Percentiles rank a stretch among this genome's conserved stretches.
Evolutionary conservation across 352 stramenopile genomes (phyloP).

Genomic region (Globisporangium sylvaticum): DNA sequence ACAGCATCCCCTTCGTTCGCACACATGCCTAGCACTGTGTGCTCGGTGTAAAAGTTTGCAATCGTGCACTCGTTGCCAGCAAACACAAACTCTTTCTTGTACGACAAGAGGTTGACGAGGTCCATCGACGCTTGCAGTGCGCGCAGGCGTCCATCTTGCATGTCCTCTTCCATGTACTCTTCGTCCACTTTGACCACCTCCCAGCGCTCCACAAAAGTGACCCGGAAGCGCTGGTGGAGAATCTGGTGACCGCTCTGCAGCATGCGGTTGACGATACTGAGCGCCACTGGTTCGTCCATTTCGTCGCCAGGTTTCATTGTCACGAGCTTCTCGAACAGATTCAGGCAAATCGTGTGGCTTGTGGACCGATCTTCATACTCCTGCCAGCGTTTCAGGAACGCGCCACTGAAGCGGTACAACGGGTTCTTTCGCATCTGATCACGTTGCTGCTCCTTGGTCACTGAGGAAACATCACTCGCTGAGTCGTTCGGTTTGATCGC

Average conservation of each 20-base stretch:
- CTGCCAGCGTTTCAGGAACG: conserved; percentile 46
- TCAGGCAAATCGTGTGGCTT: conserved; percentile 44
- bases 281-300: conserved; percentile 51
- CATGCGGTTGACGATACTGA: conserved; percentile 48
- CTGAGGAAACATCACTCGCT: not conserved
- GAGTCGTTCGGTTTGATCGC: not conserved
- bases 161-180: conserved; percentile 34
- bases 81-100: conserved; percentile 87
- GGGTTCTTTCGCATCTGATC: conserved; percentile 26
- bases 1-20: conserved; percentile 55
- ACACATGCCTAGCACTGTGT: conserved; percentile 71
- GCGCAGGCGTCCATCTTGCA: conserved; percentile 41
- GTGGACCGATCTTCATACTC: conserved; percentile 51
- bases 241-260: conserved; percentile 55
- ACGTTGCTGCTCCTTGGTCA: not conserved
- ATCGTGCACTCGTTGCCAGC: conserved; percentile 58
- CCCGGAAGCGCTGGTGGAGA: conserved; percentile 67
- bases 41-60: conserved; percentile 72
- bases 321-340: conserved; percentile 46
- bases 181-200: conserved; percentile 56
- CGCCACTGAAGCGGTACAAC: conserved; percentile 41
- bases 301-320: conserved; percentile 33
- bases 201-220: conserved; percentile 77
- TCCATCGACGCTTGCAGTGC: conserved; percentile 76
- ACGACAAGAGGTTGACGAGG: conserved; percentile 79